Percentiles rank a stretch among this genome's conserved stretches.
phyloP scores from a whole-genome alignment of 2,329 filamentous ascomycete genomes.

The Cryphonectria naterciae region DNA sequence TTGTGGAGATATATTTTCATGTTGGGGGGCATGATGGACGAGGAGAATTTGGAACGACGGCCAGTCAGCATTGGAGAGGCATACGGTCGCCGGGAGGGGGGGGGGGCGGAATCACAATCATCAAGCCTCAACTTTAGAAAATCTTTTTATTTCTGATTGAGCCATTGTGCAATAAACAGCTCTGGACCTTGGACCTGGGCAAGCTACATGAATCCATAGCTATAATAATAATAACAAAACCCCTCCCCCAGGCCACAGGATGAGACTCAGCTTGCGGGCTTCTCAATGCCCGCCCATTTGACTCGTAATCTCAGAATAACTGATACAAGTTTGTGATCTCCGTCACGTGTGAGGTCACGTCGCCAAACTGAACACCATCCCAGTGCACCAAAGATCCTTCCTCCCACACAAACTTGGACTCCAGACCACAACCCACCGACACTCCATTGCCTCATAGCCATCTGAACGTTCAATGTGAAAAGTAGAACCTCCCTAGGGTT shows the following conservation, averaged over 20 bases:
- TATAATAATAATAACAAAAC: not conserved
- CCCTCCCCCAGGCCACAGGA: not conserved
- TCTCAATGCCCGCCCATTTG: not conserved
- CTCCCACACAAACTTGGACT: not conserved
- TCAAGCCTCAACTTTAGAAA: not conserved
- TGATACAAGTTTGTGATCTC: not conserved
- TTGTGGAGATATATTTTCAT: no score
- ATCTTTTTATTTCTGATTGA: not conserved
- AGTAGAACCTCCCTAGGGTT: constrained; percentile 8
- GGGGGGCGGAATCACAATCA: not conserved
- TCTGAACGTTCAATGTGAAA: constrained; percentile 21
- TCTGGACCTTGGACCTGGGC: not conserved
- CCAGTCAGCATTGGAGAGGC: not conserved
- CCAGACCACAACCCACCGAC: not conserved
- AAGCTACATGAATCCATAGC: constrained; percentile 4
- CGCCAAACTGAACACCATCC: not conserved
- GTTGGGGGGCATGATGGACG: not conserved
- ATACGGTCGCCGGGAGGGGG: no score
- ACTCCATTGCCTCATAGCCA: constrained; percentile 14
- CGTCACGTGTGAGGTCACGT: not conserved
- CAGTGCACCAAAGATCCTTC: not conserved
- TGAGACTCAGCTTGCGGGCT: not conserved
- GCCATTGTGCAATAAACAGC: not conserved
- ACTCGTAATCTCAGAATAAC: not conserved
- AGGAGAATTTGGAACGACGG: not conserved